phyloP scores from a whole-genome alignment of 495 filamentous ascomycete species.

The Penicillium soppii region DNA sequence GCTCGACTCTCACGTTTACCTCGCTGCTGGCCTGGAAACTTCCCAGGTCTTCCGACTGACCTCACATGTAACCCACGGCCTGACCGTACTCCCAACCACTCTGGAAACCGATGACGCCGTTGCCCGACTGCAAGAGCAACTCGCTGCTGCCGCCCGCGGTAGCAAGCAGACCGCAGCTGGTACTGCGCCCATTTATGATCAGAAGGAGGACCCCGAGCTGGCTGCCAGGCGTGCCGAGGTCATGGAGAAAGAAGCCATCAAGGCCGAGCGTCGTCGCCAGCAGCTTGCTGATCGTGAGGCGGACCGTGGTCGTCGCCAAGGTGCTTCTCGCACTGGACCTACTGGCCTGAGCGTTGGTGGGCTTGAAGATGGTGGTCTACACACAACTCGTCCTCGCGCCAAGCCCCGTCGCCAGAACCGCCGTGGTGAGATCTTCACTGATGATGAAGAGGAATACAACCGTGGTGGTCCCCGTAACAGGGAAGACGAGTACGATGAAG shows the following conservation, averaged over 20 bases:
- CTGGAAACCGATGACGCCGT: constrained; percentile 75
- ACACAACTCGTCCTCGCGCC: constrained; percentile 42
- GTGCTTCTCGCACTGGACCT: constrained; percentile 43
- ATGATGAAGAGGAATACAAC: constrained; percentile 61
- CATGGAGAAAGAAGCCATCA: constrained; percentile 68
- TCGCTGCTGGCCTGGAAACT: constrained; percentile 68
- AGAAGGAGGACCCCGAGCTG: constrained; percentile 77
- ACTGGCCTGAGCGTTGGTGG: constrained; percentile 70
- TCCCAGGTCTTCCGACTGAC: constrained; percentile 70
- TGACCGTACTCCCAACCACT: constrained; percentile 68
- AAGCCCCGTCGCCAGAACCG: constrained; percentile 45
- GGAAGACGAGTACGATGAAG: constrained; percentile 82
- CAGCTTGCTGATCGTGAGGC: constrained; percentile 63
- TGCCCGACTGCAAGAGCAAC: constrained; percentile 65
- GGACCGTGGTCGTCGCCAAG: constrained; percentile 53
- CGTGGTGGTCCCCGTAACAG: constrained; percentile 59
- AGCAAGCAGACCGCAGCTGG: constrained; percentile 60
- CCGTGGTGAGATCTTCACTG: constrained; percentile 54
- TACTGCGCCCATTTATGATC: constrained; percentile 54
- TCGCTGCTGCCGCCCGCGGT: constrained; percentile 59
- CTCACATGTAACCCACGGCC: constrained; percentile 76
- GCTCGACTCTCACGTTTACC: constrained; percentile 79
- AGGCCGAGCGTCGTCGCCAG: constrained; percentile 66
- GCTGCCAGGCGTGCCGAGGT: constrained; percentile 72
- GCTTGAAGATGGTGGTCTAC: constrained; percentile 64